Base-by-base conservation (phyloP, 257 asterid genomes). In the Osmanthus fragrans region DNA sequence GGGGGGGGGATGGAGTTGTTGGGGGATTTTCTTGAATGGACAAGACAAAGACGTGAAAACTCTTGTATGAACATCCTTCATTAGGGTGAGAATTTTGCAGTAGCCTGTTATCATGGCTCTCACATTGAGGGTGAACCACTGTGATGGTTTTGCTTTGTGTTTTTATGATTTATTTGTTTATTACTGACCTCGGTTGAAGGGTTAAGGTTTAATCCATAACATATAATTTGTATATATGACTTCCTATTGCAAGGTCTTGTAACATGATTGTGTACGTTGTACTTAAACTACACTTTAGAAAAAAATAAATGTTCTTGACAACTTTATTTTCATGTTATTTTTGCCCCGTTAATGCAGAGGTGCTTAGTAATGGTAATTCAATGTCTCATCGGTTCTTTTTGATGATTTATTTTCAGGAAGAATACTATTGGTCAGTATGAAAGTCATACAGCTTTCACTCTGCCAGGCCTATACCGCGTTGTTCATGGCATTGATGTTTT, bases 401-500 rank as follows among this genome's bases (percentile, higher is more conserved):
- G 72, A 27, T 51, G 42, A 42, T 83, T 75, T 77, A 70, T 40
- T 83, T 84, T 68, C 96, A 93, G 99, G 90, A 96, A 78, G 84
- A 87, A 88, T 67, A 86, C 99, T 19, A 95, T 93, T 81, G 99
- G 99, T 74, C 99, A 96, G 80, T 93, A 96, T 40, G 98, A 93
- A 87, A 92, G 94, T 72, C 99, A 96, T 76, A 33, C 94, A 5
- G 88, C 95, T 75, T 96, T 92, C 89, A 96, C 99, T 40, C 85
- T 96, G 67, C 99, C 99, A 2, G 96, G 93, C 73, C 82, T 93
- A 45, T 96, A 96, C 76, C 97, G 99, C 15, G 97, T 90, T 71
- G 99, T 96, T 54, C 99, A 96, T n/a, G 99, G 99, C 29, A 80
- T 90, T 16, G 97, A 96, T 78, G 99, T 96, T 77, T 96, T 96